A percentile compares a stretch with the other conserved stretches of the same genome.
Evolutionary conservation across 2,329 filamentous ascomycete species (phyloP).

Genomic region (Mycosphaerella sp.): DNA sequence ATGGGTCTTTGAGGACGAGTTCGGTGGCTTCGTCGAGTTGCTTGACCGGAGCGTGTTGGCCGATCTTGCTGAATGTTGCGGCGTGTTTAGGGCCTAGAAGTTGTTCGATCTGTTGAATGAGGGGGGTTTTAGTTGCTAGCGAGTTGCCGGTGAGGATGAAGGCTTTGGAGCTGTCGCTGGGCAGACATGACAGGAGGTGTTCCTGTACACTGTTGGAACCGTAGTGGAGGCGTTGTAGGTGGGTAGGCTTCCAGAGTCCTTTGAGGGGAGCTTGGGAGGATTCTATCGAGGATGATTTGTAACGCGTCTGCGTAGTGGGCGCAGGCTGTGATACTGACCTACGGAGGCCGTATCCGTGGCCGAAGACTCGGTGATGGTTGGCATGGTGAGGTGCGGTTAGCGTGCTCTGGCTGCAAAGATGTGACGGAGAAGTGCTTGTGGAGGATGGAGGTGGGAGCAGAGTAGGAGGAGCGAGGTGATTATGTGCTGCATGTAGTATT

Average conservation of each 20-base stretch:
- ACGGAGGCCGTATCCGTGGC: slow-evolving; percentile 10
- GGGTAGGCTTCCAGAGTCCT: slow-evolving; percentile 48
- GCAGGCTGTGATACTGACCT: slow-evolving; percentile 18
- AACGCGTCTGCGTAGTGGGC: slow-evolving; percentile 21
- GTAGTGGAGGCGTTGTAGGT: slow-evolving; percentile 47
- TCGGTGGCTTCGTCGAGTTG: slow-evolving; percentile 49
- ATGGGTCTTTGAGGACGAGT: slow-evolving; percentile 39
- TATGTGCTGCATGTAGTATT: not conserved
- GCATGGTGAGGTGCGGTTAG: slow-evolving; percentile 5
- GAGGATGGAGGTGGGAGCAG: not conserved
- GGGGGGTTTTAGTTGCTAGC: slow-evolving; percentile 48
- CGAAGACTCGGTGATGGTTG: slow-evolving; percentile 6
- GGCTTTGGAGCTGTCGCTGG: slow-evolving; percentile 43
- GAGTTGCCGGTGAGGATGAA: slow-evolving; percentile 53
- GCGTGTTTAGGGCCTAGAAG: slow-evolving; percentile 48
- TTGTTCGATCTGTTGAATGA: slow-evolving; percentile 47
- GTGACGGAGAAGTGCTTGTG: not conserved
- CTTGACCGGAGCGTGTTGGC: slow-evolving; percentile 51
- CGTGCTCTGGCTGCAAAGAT: not conserved
- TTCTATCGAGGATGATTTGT: slow-evolving; percentile 37
- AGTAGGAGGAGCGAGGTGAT: not conserved
- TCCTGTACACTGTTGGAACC: slow-evolving; percentile 43
- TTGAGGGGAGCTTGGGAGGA: slow-evolving; percentile 40
- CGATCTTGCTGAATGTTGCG: slow-evolving; percentile 50
- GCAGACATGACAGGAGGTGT: slow-evolving; percentile 43